These are phyloP conservation scores for Irineochytrium annulatum DNA, from an alignment of 192 early-diverging fungal genomes.

Conservation along the genomic window DNA sequence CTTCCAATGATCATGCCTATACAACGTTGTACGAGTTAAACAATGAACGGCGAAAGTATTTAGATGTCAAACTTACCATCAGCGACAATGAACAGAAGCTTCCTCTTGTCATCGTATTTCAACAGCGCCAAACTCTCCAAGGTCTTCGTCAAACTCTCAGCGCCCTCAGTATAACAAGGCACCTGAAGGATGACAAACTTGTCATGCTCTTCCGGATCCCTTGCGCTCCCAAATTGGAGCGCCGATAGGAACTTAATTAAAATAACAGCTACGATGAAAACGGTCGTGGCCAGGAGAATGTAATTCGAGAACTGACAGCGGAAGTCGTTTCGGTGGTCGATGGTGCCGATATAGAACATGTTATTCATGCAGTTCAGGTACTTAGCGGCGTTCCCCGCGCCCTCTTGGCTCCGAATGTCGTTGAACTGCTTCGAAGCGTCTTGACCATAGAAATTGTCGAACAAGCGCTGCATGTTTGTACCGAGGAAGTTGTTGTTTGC, in stretches of 20 bases:
- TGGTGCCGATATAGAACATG: conserved; percentile 70
- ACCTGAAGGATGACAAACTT: conserved; percentile 92
- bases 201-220: conserved; percentile 76
- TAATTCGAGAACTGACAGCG: conserved; percentile 83
- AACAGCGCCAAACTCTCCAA: conserved; percentile 76
- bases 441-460: conserved; percentile 31
- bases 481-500: conserved; percentile 19
- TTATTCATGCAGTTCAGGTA: conserved; percentile 68
- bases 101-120: conserved; percentile 81
- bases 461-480: conserved; percentile 21
- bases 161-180: conserved; percentile 90
- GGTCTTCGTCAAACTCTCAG: conserved; percentile 76
- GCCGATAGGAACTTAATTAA: conserved; percentile 94
- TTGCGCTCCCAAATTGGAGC: conserved; percentile 71
- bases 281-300: conserved; percentile 74
- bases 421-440: conserved; percentile 37
- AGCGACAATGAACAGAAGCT: conserved; percentile 80
- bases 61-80: conserved; percentile 61
- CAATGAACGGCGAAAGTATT: conserved; percentile 2
- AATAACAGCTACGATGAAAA: conserved; percentile 79
- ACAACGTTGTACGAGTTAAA: conserved; percentile 20
- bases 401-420: conserved; percentile 11
- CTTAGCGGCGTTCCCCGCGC: conserved; percentile 10
- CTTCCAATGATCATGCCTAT: conserved; percentile 79
- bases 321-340: conserved; percentile 77